phyloP scores from a whole-genome alignment of 108 stramenopile genomes.

The Cylindrotheca closterium region DNA sequence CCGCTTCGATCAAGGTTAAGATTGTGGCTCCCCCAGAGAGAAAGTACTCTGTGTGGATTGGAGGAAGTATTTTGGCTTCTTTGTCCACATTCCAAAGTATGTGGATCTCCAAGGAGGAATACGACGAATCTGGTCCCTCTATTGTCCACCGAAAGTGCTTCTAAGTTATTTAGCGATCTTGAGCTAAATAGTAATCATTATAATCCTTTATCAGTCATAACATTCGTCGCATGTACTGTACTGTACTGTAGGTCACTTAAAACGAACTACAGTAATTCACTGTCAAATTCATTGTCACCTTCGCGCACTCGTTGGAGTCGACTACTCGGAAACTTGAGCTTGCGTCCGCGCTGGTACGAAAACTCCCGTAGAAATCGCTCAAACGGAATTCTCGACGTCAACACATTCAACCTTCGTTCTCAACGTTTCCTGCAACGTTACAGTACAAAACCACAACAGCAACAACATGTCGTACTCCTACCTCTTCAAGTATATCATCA shows the following conservation, averaged over 20 bases:
- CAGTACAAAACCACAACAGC: too few species aligned
- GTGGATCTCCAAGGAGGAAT: slow-evolving; percentile 99
- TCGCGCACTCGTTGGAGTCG: background rate
- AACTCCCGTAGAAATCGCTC: too few species aligned
- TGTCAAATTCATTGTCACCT: background rate
- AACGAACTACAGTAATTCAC: background rate
- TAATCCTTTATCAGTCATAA: background rate
- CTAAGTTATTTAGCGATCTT: slow-evolving; percentile 25
- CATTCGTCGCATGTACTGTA: background rate
- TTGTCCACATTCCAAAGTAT: slow-evolving; percentile 99
- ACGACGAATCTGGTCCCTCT: slow-evolving; percentile 98
- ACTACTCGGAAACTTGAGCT: background rate
- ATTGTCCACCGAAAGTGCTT: slow-evolving; percentile 99
- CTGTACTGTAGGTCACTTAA: background rate
- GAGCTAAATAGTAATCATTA: slow-evolving; percentile 6
- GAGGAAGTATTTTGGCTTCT: slow-evolving; percentile 97
- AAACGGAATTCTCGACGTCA: too few species aligned
- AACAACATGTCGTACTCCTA: slow-evolving; percentile 81
- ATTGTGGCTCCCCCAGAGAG: slow-evolving; percentile 99
- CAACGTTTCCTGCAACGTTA: too few species aligned
- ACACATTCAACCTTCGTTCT: too few species aligned
- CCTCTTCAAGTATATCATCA: slow-evolving; percentile 97
- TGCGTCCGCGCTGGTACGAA: background rate
- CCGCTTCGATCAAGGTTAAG: slow-evolving; percentile 98
- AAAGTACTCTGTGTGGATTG: slow-evolving; percentile 98